Base-by-base conservation (phyloP, 805 yeast species). In the Yamadazyma philogaea region DNA sequence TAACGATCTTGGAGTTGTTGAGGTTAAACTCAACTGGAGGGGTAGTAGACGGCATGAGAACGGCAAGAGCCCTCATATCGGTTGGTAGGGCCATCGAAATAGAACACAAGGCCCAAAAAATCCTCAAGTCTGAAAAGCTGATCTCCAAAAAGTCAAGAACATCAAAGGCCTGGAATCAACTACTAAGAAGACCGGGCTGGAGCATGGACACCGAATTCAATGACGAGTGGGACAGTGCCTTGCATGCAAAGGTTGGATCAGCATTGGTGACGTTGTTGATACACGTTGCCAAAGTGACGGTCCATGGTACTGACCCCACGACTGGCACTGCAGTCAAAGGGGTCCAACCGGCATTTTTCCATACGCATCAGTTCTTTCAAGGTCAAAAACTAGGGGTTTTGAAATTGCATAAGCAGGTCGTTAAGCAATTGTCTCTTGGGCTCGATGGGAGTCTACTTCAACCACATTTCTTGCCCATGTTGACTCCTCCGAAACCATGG, bases 401-500 rank as follows among this genome's bases (percentile, higher is more conserved):
- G 43, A 82, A 81, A 47, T 66, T 87, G 7, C 96, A 93, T 61
- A 78, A 78, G 47, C 72, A 77, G 10, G 73, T 93, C 39, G 77
- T 83, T 3, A 72, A 76, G 21, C 80, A 78, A 53, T 63, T 93
- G 39, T 81, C 87, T 7, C 79, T 83, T 3, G 89, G 82, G 40
- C 70, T 79, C 26, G 65, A 81, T 6, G 71, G 74, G 18, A 82
- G 83, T 39, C 73, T 85, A 1, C 79, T 85, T 4, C 87, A 81
- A 54, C 96, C 98, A 0, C 97, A 91, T 60, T 73, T 78, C 47
- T 70, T 93, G 40, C 99, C 99, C 7, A 93, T 93, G 99, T 70
- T 93, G 37, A 84, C 86, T 7, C 78, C 80, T 48, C 99, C 99
- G n/a, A 70, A 81, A 42, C 87, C 88, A 4, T 93, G 99, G 99